Percentiles rank a stretch among this genome's conserved stretches.
Evolutionary conservation across 768 basidiomycete species (phyloP).

Genomic region (Roridomyces roridus): DNA sequence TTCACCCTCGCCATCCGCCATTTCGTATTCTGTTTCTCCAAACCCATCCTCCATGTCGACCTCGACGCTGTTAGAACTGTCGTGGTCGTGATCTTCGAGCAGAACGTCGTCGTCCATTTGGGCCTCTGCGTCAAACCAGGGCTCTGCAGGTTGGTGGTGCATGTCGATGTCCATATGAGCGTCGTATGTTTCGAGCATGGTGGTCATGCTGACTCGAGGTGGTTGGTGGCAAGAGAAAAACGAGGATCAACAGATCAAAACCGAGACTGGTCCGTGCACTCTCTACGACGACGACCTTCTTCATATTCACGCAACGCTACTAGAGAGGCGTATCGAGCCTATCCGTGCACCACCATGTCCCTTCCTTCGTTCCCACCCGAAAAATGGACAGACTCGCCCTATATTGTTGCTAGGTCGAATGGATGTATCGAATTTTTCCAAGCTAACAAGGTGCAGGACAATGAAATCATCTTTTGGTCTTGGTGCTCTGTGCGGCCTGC

Average conservation of each 20-base stretch:
- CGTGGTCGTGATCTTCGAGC: constrained; percentile 27
- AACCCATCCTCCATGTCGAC: constrained; percentile 70
- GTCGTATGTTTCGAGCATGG: constrained; percentile 53
- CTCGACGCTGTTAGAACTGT: constrained; percentile 54
- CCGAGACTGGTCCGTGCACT: neutral
- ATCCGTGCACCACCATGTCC: too few relatives aligned
- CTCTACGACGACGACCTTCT: too few relatives aligned
- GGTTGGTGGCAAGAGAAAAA: constrained; percentile 27
- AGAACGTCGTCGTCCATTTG: constrained; percentile 65
- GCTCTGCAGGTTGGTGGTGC: constrained; percentile 52
- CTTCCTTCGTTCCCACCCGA: neutral
- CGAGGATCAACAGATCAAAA: neutral
- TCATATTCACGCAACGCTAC: too few relatives aligned
- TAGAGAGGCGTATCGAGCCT: too few relatives aligned
- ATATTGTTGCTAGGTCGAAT: constrained; percentile 1
- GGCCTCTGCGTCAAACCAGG: constrained; percentile 59
- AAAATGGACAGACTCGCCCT: constrained; percentile 7
- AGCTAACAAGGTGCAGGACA: too few relatives aligned
- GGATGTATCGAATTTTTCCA: too few relatives aligned
- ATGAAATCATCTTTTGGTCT: constrained; percentile 11
- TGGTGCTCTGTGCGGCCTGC: constrained; percentile 11
- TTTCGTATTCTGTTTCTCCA: constrained; percentile 60
- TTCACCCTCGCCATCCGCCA: constrained; percentile 47
- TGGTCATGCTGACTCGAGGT: constrained; percentile 24
- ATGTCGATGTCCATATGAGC: constrained; percentile 73